Conservation (phyloP, 805 yeast genomes). For the Candida silvicultrix region DNA sequence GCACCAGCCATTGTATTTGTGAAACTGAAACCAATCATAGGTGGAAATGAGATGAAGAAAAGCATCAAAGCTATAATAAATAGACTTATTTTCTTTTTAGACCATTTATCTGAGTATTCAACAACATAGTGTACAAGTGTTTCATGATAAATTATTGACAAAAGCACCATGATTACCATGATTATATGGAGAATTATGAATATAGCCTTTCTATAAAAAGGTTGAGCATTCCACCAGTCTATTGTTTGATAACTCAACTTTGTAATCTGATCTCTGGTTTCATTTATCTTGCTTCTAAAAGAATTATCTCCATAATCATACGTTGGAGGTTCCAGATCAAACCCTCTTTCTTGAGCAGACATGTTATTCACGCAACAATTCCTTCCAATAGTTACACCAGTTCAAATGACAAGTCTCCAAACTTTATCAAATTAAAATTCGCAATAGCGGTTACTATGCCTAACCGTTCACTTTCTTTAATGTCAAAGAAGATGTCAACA, state of each 20-base stretch:
- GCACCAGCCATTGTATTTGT: constrained; percentile 67
- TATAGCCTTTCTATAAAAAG: constrained; percentile 2
- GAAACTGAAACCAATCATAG: constrained; percentile 76
- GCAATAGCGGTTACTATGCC: neutral
- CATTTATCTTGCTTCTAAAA: neutral
- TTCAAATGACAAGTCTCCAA: neutral
- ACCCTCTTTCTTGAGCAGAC: neutral
- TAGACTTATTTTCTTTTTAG: constrained; percentile 26
- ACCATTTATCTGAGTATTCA: constrained; percentile 21
- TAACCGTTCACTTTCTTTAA: neutral
- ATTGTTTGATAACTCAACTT: constrained; percentile 2
- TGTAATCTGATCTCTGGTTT: neutral
- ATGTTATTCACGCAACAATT: neutral
- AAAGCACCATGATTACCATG: constrained; percentile 1
- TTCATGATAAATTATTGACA: constrained; percentile 14
- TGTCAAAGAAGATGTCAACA: no score
- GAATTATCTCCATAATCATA: neutral
- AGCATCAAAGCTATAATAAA: constrained; percentile 45
- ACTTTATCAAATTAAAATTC: no score
- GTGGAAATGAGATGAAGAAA: constrained; percentile 80
- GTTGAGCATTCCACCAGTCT: constrained; percentile 9
- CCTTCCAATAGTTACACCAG: no score
- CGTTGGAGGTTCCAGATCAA: neutral
- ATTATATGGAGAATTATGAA: neutral
- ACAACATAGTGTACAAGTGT: constrained; percentile 12